Base-by-base conservation (phyloP, 352 stramenopile genomes). In the Phytophthora vignae region DNA sequence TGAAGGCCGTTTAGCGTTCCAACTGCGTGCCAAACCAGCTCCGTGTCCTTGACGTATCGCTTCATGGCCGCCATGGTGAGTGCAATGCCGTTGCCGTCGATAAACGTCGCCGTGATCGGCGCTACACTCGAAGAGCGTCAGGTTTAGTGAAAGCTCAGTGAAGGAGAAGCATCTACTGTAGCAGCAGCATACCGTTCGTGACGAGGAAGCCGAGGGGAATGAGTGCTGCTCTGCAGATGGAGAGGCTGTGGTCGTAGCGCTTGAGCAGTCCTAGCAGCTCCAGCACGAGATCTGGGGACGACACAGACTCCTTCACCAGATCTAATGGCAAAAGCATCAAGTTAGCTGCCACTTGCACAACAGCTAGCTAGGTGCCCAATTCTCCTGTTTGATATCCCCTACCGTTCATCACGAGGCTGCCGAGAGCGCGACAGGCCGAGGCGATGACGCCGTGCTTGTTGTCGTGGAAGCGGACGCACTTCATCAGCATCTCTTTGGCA, bases 351-450 rank as follows among this genome's bases (percentile, higher is more conserved):
- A 4, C 11, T 5, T 42, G 36, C 11, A 15, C 36, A 14, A 25
- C 14, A 65, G 33, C 5, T 55, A 40, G 38, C 29, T 22, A 29
- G 22, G 22, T 25, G 2, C 22, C 33, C 40, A 25, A 0, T 50
- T 44, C n/a, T 17, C 2, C 15, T 8, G 36, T 55, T 12, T 19
- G 3, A 15, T 15, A 40, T 29, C 14, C 33, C 57, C 5, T 58
- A 92, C 87, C 87, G 44, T 94, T 91, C 74, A 93, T 83, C 15
- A 93, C 83, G 55, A 94, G 81, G 64, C 83, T 90, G 3, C 85
- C 84, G 9, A 92, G 74, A 11, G 85, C 81, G 31, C 88, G 76
- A 60, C 82, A 92, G n/a, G 85, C 76, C 8, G 77, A 69, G 40
- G 74, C 69, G 40, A 94, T 92, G 33, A 94, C 74, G 48, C 85